phyloP scores from a whole-genome alignment of 768 basidiomycete species.

The Collybiopsis luxurians region DNA sequence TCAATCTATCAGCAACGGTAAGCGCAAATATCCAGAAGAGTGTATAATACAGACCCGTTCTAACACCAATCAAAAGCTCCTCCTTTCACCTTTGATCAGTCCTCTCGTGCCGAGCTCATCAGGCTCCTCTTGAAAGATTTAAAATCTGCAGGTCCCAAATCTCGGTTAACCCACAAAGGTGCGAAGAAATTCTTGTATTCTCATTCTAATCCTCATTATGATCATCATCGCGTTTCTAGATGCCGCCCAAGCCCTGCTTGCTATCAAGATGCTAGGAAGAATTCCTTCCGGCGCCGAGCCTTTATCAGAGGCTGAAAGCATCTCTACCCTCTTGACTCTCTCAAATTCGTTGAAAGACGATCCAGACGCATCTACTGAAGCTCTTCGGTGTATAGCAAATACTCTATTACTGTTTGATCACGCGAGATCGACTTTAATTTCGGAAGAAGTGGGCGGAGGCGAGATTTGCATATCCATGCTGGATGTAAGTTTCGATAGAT shows the following conservation, averaged over 20 bases:
- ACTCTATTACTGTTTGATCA: conserved; percentile 66
- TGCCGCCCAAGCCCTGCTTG: conserved; percentile 60
- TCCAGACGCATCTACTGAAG: conserved; percentile 61
- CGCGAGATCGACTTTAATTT: conserved; percentile 56
- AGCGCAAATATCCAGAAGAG: background rate
- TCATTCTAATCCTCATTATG: background rate
- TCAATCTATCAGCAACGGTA: conserved; percentile 50
- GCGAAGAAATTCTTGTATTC: conserved; percentile 11
- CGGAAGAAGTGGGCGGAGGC: conserved; percentile 62
- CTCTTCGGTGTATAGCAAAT: conserved; percentile 77
- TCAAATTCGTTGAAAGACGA: conserved; percentile 55
- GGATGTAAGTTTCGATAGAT: conserved; percentile 41
- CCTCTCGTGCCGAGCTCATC: conserved; percentile 53
- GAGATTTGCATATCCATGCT: conserved; percentile 52
- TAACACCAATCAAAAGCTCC: conserved; percentile 30
- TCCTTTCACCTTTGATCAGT: conserved; percentile 44
- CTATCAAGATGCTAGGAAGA: conserved; percentile 74
- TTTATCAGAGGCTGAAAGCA: conserved; percentile 51
- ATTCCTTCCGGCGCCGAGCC: conserved; percentile 65
- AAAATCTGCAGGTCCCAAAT: conserved; percentile 37
- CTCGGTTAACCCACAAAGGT: conserved; percentile 59
- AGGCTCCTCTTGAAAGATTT: conserved; percentile 61
- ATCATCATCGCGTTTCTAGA: conserved; percentile 41
- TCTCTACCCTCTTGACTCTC: conserved; percentile 53
- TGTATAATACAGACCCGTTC: background rate